phyloP scores from a whole-genome alignment of 164 flowering plant species.

The Stephania yunnanensis region DNA sequence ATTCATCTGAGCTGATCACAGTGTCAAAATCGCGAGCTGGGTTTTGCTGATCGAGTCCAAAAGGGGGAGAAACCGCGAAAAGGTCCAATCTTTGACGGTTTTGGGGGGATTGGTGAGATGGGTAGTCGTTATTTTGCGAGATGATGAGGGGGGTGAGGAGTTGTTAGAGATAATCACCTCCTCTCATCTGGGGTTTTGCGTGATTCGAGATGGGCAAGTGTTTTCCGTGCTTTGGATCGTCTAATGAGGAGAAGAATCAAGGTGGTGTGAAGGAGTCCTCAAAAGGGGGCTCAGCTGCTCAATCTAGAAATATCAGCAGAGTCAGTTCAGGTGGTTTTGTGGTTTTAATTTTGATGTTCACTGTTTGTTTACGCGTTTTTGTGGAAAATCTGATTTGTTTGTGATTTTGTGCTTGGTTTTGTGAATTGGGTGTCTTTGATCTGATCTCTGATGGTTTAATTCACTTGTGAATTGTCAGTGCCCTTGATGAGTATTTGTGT shows the following conservation, averaged over 20 bases:
- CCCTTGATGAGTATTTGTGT: neutral
- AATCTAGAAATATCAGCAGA: conserved; percentile 39
- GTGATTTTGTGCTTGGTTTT: neutral
- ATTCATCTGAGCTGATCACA: neutral
- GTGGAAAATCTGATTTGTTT: neutral
- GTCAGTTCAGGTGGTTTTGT: conserved; percentile 35
- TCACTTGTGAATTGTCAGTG: neutral
- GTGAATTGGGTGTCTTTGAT: neutral
- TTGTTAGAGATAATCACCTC: neutral
- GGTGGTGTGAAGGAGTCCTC: conserved; percentile 41
- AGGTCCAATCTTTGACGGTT: neutral
- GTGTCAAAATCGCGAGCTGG: neutral
- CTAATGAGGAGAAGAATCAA: conserved; percentile 32
- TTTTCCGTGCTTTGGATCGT: conserved; percentile 59
- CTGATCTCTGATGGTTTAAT: neutral
- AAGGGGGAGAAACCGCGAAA: neutral
- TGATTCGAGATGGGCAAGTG: conserved; percentile 59
- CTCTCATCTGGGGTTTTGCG: conserved; percentile 11
- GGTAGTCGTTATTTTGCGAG: neutral
- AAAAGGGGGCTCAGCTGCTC: conserved; percentile 47
- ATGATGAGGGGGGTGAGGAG: neutral
- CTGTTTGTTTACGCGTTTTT: neutral
- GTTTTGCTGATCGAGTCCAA: neutral
- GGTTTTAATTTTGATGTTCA: neutral
- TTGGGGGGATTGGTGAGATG: neutral